Percentiles rank a stretch among this genome's conserved stretches.
Conservation (phyloP, 1,284 basidiomycete genomes). For the Puccinia triticina region DNA sequence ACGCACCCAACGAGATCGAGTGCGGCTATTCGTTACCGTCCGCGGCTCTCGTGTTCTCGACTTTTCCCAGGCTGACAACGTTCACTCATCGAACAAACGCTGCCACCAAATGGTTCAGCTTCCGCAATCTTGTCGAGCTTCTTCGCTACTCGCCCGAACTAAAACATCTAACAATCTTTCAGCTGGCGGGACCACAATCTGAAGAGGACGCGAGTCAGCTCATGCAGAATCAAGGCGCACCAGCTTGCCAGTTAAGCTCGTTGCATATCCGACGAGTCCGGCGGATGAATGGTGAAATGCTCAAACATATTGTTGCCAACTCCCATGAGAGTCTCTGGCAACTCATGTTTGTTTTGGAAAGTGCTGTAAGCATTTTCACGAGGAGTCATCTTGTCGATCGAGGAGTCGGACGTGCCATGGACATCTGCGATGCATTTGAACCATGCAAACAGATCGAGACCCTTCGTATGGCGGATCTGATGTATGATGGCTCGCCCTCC, state of each 20-base stretch:
- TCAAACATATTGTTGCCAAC: neutral
- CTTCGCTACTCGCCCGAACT: neutral
- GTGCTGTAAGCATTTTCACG: neutral
- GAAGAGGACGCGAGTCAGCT: neutral
- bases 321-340: neutral
- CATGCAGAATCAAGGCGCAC: neutral
- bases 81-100: constrained; percentile 13
- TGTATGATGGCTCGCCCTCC: neutral
- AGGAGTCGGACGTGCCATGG: neutral
- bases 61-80: neutral
- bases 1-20: neutral
- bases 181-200: neutral
- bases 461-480: constrained; percentile 1
- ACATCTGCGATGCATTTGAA: neutral
- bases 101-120: neutral
- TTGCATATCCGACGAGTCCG: constrained; percentile 11
- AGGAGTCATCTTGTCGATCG: neutral
- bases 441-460: constrained; percentile 9
- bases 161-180: constrained; percentile 17
- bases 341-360: constrained; percentile 6
- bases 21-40: neutral
- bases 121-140: neutral
- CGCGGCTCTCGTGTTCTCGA: neutral
- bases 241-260: neutral
- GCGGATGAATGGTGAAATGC: neutral